phyloP scores from a whole-genome alignment of 2,329 filamentous ascomycete genomes.

The Phoma herbarum region DNA sequence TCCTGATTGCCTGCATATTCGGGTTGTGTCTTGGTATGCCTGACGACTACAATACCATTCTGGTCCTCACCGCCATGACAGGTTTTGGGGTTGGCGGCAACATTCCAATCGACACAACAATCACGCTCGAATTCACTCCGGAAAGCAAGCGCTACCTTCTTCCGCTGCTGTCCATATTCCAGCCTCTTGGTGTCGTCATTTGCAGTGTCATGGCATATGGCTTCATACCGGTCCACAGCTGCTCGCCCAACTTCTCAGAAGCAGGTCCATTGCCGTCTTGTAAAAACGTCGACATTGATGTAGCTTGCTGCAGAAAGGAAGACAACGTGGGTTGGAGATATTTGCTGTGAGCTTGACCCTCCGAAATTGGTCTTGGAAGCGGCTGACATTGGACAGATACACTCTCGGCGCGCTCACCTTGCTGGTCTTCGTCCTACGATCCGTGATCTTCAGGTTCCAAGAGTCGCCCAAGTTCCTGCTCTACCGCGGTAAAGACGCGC shows the following conservation, averaged over 20 bases:
- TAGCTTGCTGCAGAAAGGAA: conserved; percentile 48
- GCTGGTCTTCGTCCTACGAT: conserved; percentile 60
- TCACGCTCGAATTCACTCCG: conserved; percentile 65
- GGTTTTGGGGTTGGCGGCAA: conserved; percentile 64
- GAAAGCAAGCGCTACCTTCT: conserved; percentile 62
- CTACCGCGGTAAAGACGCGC: conserved; percentile 61
- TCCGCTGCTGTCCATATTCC: conserved; percentile 63
- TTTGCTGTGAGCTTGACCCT: conserved; percentile 32
- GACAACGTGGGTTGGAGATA: conserved; percentile 59
- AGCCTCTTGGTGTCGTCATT: conserved; percentile 64
- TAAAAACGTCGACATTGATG: conserved; percentile 41
- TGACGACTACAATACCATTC: conserved; percentile 60
- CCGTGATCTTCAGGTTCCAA: conserved; percentile 63
- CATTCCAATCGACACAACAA: conserved; percentile 65
- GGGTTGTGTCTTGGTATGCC: conserved; percentile 62
- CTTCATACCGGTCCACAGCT: conserved; percentile 62
- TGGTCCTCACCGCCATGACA: conserved; percentile 63
- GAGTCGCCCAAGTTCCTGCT: conserved; percentile 70
- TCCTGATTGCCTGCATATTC: conserved; percentile 63
- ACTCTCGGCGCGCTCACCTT: conserved; percentile 53
- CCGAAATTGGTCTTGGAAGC: too few relatives aligned
- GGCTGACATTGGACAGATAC: conserved; percentile 29
- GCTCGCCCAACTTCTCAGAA: conserved; percentile 61
- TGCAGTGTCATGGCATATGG: conserved; percentile 62
- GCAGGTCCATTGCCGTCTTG: conserved; percentile 57